phyloP scores from a whole-genome alignment of 768 basidiomycete genomes.

The Suillus hirtellus region DNA sequence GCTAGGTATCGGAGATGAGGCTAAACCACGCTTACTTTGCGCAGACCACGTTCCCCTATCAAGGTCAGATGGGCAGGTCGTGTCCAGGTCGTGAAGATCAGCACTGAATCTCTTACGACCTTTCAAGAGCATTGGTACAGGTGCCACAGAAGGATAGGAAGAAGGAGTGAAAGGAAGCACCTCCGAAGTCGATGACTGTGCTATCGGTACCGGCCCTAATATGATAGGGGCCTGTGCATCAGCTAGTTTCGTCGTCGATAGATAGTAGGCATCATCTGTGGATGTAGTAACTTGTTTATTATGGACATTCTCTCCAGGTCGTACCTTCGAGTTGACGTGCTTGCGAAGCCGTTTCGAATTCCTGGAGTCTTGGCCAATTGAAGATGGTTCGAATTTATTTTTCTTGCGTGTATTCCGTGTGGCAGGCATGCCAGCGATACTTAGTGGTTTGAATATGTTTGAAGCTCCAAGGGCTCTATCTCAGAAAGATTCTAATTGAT shows the following conservation, averaged over 20 bases:
- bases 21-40: conserved; percentile 38
- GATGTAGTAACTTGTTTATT: neutral
- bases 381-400: neutral
- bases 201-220: neutral
- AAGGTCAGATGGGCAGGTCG: conserved; percentile 38
- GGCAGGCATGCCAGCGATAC: neutral
- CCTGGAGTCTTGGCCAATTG: neutral
- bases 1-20: neutral
- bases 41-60: conserved; percentile 39
- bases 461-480: neutral
- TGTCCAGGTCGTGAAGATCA: conserved; percentile 51
- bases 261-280: neutral
- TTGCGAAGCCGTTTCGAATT: neutral
- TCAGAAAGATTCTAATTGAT: neutral
- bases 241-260: neutral
- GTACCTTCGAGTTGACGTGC: neutral
- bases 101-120: conserved; percentile 59
- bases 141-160: neutral
- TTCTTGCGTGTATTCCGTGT: conserved; percentile 3
- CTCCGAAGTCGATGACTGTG: neutral
- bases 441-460: neutral
- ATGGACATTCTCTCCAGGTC: neutral
- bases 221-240: neutral
- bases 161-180: neutral
- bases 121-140: conserved; percentile 35